Base-by-base conservation (phyloP, 805 yeast genomes). In the Lipomyces lipofer region DNA sequence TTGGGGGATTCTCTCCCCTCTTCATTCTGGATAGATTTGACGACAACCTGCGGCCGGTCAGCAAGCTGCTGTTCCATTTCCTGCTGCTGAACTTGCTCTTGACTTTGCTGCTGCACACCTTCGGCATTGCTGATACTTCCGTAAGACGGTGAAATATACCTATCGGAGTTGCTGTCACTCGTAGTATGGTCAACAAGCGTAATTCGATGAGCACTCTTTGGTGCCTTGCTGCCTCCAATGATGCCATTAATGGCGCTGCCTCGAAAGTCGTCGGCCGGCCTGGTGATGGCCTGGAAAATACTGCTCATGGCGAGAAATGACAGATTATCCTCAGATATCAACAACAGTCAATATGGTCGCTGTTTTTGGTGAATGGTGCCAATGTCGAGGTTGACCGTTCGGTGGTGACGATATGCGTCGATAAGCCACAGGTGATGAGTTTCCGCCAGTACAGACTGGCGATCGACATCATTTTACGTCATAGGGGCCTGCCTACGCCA, bases 211-310 rank as follows among this genome's bases (percentile, higher is more conserved):
- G 43, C 30, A 25, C 49, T 43, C n/a, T 47, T 30, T 8, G 24
- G 44, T 15, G 43, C 43, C 12, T 35, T 38, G 12, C 38, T 27
- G 24, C 30, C 27, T 2, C 46, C 9, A 25, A 21, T 24, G n/a
- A n/a, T n/a, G 43, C 51, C 32, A 42, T 27, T 39, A 17, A 45
- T 30, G 17, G 46, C 25, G 21, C 53, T 22, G 29, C n/a, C 29
- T 12, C 56, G 49, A 38, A 56, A 49, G 33, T 56, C 60, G 39
- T 56, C 60, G 24, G 60, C 58, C n/a, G 60, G 58, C 7, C 58
- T 43, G n/a, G 52, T 56, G 50, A 56, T 45, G 2, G 60, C 60
- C 43, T 49, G 54, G 40, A 56, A 53, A 5, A 56, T 28, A n/a
- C 52, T 27, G 39, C 49, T 47, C 60, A 56, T 56, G 21, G 40